Base-by-base conservation (phyloP, 2,329 filamentous ascomycete species). In the Claviceps digitariae region DNA sequence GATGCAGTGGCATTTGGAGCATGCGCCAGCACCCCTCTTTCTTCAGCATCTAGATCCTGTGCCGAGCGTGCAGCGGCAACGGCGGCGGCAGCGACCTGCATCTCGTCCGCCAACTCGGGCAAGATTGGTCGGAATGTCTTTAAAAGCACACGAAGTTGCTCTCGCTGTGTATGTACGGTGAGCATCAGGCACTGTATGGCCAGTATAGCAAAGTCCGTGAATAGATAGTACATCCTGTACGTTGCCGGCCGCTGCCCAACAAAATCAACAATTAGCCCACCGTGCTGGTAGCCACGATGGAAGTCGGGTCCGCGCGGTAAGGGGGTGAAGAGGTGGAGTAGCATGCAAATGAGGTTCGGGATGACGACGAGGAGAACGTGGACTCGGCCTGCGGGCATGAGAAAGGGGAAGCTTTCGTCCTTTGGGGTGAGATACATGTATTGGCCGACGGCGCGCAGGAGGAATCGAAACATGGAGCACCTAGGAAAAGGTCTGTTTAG, bases 211-310 rank as follows among this genome's bases (percentile, higher is more conserved):
- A 77, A 25, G 63, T 86, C 83, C 45, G 80, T 65, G 2, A 77
- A 60, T 5, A 84, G 57, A 47, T 84, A 73, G 50, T 76, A 74
- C 17, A 78, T 60, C 57, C 74, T 74, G 25, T 78, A 82, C 1
- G 74, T 73, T 1, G 82, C 78, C 4, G 81, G 78, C 58, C 76
- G 77, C 64, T 86, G 82, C 15, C 83, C 83, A 58, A 86, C 73
- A 58, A 86, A 82, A 61, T 86, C 83, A 59, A 85, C 76, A 25
- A 86, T 72, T 50, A 85, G 70, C 36, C 83, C 83, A 25, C 83
- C 83, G 57, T 86, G 82, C 25, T 84, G 72, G 61, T 85, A 86
- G 25, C 82, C 82, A 51, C 80, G 72, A 55, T 79, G 74, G 40
- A 77, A 74, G 60, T 85, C 82, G 55, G 75, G 74, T n/a, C 79